phyloP scores from a whole-genome alignment of 2,329 filamentous ascomycete genomes.

The Diaporthe sp. region DNA sequence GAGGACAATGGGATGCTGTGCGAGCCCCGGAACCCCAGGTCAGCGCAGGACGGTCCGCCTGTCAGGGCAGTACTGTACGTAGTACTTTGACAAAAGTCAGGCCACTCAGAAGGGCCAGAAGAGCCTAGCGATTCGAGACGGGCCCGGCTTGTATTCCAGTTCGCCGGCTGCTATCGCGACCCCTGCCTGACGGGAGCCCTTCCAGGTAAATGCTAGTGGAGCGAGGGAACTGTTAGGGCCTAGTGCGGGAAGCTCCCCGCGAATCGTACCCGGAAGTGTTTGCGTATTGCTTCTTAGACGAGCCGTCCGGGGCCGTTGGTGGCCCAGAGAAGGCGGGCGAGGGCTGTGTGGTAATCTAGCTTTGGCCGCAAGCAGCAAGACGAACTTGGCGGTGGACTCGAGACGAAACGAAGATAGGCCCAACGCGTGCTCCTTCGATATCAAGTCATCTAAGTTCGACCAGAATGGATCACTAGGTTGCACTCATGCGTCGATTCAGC shows the following conservation, averaged over 20 bases:
- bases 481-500: constrained; percentile 31
- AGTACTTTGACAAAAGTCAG: constrained; percentile 23
- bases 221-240: constrained; percentile 36
- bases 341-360: constrained; percentile 34
- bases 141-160: constrained; percentile 42
- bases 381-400: constrained; percentile 32
- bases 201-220: constrained; percentile 36
- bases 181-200: constrained; percentile 34
- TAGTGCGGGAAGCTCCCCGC: constrained; percentile 38
- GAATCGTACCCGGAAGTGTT: constrained; percentile 27
- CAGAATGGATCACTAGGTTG: constrained; percentile 28
- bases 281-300: constrained; percentile 20
- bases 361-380: constrained; percentile 28
- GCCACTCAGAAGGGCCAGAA: constrained; percentile 34
- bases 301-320: constrained; percentile 14
- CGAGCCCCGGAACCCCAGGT: constrained; percentile 26
- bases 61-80: constrained; percentile 6
- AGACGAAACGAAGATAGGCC: constrained; percentile 29
- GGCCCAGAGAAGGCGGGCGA: constrained; percentile 23
- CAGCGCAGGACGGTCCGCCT: constrained; percentile 31
- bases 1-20: constrained; percentile 2
- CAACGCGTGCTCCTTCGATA: constrained; percentile 35
- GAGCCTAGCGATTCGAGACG: constrained; percentile 30
- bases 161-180: constrained; percentile 39
- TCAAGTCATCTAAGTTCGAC: constrained; percentile 32